Base-by-base conservation (phyloP, 1,284 basidiomycete species). In the Inonotus obliquus region DNA sequence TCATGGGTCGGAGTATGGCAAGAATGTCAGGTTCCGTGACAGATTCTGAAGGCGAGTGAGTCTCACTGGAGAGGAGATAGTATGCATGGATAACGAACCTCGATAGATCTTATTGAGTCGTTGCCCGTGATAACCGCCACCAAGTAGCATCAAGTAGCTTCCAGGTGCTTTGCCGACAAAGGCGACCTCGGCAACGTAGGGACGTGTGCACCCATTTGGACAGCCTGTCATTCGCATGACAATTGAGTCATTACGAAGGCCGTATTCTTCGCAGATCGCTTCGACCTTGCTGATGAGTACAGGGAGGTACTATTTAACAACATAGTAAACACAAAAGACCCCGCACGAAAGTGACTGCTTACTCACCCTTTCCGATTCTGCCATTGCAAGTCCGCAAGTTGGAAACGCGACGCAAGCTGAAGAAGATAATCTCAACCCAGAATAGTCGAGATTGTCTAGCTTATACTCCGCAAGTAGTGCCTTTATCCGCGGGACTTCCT, bases 201-300 rank as follows among this genome's bases (percentile, higher is more conserved):
- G 96, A 64, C 96, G 82, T 10, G 94, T 91, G 72, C 94, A 96
- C 59, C 93, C 94, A 71, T 96, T 96, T 11, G 94, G 94, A 72
- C 94, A 96, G 45, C 94, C 94, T 17, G 94, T 96, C 96, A 98
- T 98, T 63, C 96, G 86, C 94, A 98, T 97, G 61, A 97, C 87
- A 67, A 98, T 96, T 1, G 92, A 89, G 73, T 98, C 95, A 72
- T 95, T 91, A 59, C 94, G 84, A 52, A 99, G 79, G 27, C 96
- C 96, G 67, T 88, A 91, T 71, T 94, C 91, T 72, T 98, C 95
- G 71, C 93, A 94, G 35, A 98, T 90, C 75, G 87, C 86, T 79
- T 99, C 97, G 27, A 99, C 89, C 78, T 98, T 98, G 78, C 94
- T 92, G 66, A 98, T 83, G 52, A 99, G 86, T 25, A 96, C 69